Evolutionary conservation across 192 early-diverging fungal genomes (phyloP), one percentile per base, ranked within the genome.

Genomic region (Chytriomyces confervae): DNA sequence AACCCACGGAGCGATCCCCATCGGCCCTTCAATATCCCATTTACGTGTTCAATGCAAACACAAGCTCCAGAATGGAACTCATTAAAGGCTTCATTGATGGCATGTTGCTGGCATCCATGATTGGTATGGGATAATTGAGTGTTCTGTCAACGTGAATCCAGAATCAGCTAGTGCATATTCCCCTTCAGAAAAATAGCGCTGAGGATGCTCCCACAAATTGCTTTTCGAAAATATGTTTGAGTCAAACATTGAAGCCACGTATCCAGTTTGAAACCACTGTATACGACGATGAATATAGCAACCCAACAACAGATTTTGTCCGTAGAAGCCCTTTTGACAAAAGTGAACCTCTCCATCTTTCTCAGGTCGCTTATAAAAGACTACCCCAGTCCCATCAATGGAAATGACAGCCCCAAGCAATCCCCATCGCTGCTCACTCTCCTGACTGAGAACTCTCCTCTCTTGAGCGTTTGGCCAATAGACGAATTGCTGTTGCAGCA

Each of bases 271-370:
- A 72, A 45, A 62, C 61, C 61, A 75, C 4, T 27, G 60, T 36
- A 75, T 75, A 23, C 61, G 62, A 13, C 43, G 18, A n/a, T 44
- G 23, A 3, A 66, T 46, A 46, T 75, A 50, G 23, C 73, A 75
- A 18, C 36, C 23, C 36, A 75, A 7, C 73, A 50, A 65, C 61
- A 64, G 13, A 67, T 66, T 8, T 3, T 53, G 64, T 7, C 73
- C 23, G 5, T 75, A 75, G 44, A 65, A 66, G 16, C 65, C 65
- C 48, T 75, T 75, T 23, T 51, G 65, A 23, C 73, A 75, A 60
- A 60, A 75, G 51, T 75, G 65, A 7, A 66, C 62, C 3, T 75
- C 73, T 69, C 64, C 48, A 47, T 75, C 46, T 8, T 23, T 18
- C 10, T 60, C 9, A n/a, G 73, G 73, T 50, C 6, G n/a, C 24